phyloP scores from a whole-genome alignment of 495 filamentous ascomycete species.

The Trichoderma virens region DNA sequence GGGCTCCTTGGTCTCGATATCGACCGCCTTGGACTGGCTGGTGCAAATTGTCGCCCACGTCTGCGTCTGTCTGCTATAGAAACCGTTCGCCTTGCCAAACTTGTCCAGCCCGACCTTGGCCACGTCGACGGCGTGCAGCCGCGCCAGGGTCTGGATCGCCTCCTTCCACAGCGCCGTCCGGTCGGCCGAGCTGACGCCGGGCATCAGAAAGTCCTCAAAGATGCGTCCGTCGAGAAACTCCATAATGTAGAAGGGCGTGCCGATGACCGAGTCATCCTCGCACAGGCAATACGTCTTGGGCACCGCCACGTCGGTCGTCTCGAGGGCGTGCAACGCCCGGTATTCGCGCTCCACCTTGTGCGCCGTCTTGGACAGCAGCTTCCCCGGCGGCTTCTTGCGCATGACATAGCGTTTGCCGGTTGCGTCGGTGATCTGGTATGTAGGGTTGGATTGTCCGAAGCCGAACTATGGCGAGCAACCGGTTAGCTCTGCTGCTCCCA shows the following conservation, averaged over 20 bases:
- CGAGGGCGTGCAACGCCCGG: slow-evolving; percentile 77
- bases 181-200: slow-evolving; percentile 59
- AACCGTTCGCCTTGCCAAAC: slow-evolving; percentile 69
- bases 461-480: slow-evolving; percentile 57
- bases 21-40: slow-evolving; percentile 65
- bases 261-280: slow-evolving; percentile 68
- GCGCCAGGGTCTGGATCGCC: slow-evolving; percentile 75
- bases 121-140: slow-evolving; percentile 69
- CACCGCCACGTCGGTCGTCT: slow-evolving; percentile 73
- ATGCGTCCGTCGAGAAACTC: slow-evolving; percentile 86
- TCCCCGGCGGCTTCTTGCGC: slow-evolving; percentile 92
- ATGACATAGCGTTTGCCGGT: slow-evolving; percentile 67
- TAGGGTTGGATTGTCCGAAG: slow-evolving; percentile 95
- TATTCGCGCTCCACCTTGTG: slow-evolving; percentile 96
- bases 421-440: slow-evolving; percentile 73
- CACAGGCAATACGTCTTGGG: slow-evolving; percentile 82
- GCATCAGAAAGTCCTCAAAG: slow-evolving; percentile 80
- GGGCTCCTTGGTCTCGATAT: slow-evolving; percentile 63
- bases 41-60: slow-evolving; percentile 72
- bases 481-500: not conserved
- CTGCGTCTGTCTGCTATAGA: slow-evolving; percentile 79
- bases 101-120: slow-evolving; percentile 54
- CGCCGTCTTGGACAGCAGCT: slow-evolving; percentile 83
- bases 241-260: slow-evolving; percentile 96
- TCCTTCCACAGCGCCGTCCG: slow-evolving; percentile 77